These are phyloP conservation scores for Picea abies DNA, from an alignment of 83 land plant genomes.

Conservation along the genomic window DNA sequence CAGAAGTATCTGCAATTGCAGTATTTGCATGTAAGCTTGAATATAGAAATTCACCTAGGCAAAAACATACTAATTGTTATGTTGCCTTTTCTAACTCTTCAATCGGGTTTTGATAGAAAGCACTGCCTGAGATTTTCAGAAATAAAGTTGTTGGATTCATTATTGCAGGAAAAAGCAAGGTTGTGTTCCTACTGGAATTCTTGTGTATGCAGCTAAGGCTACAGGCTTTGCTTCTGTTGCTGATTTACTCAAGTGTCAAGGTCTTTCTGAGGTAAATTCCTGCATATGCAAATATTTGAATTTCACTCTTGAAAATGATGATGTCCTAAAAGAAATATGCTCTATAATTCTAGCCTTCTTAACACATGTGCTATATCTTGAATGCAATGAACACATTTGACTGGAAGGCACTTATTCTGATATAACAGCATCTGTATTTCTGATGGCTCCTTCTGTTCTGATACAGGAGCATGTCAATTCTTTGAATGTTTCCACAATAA, in stretches of 20 bases:
- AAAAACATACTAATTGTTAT: too few relatives aligned
- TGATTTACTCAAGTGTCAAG: constrained; percentile 41
- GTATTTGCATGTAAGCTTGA: constrained; percentile 74
- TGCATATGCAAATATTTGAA: not conserved
- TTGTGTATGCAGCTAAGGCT: constrained; percentile 54
- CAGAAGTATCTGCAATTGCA: constrained; percentile 86
- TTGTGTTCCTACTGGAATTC: constrained; percentile 64
- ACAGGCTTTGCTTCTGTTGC: constrained; percentile 75
- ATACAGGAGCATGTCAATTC: constrained; percentile 3
- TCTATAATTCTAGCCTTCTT: not conserved
- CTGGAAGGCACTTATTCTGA: not conserved
- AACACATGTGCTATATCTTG: not conserved
- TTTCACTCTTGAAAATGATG: not conserved
- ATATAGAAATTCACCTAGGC: too few relatives aligned
- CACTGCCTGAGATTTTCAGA: too few relatives aligned
- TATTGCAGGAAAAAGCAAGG: constrained; percentile 75
- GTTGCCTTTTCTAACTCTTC: too few relatives aligned
- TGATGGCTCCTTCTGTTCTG: not conserved
- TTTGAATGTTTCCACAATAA: not conserved
- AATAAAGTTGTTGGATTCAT: not conserved
- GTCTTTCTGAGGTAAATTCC: not conserved
- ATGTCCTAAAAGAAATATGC: not conserved
- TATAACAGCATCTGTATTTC: not conserved
- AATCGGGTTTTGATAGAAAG: too few relatives aligned
- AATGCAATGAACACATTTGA: not conserved